A percentile compares a stretch with the other conserved stretches of the same genome.
These are phyloP conservation scores for Geotrichum reessii DNA, from an alignment of 1,139 yeast species.

Conservation along the genomic window DNA sequence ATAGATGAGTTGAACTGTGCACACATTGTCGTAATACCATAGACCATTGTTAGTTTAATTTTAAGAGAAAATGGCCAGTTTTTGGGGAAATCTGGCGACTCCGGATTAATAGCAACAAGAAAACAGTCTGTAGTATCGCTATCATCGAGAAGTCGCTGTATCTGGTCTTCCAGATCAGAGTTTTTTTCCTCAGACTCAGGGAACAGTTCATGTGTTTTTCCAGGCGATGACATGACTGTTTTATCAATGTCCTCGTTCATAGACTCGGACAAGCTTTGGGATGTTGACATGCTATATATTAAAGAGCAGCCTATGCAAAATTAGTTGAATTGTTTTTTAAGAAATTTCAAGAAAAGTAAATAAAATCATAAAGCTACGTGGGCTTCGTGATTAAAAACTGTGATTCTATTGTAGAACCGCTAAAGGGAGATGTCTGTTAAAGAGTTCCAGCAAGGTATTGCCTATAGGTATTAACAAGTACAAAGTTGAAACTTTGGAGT, in stretches of 20 bases:
- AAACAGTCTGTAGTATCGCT: constrained; percentile 3
- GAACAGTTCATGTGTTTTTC: neutral
- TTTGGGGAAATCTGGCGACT: constrained; percentile 22
- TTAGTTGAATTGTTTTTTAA: neutral
- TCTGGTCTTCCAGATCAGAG: constrained; percentile 2
- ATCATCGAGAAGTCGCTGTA: constrained; percentile 12
- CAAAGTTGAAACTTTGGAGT: neutral
- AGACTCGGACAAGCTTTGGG: neutral
- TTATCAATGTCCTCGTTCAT: neutral
- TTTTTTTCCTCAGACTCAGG: neutral
- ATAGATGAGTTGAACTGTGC: constrained; percentile 43
- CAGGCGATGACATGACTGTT: neutral
- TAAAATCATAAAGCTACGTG: too few relatives aligned
- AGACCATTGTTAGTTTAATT: constrained; percentile 39
- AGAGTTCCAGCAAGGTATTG: neutral
- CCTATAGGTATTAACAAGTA: neutral
- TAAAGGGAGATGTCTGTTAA: too few relatives aligned
- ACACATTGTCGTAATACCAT: constrained; percentile 41
- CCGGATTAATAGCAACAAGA: neutral
- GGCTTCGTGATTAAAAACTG: neutral
- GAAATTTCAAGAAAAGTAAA: too few relatives aligned
- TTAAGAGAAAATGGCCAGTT: constrained; percentile 37
- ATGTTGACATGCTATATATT: neutral
- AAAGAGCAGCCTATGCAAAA: neutral
- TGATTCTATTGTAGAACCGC: too few relatives aligned